A percentile compares a stretch with the other conserved stretches of the same genome.
Evolutionary conservation across 148 eudicot genomes (phyloP).

Genomic region (Persicaria tinctoria): DNA sequence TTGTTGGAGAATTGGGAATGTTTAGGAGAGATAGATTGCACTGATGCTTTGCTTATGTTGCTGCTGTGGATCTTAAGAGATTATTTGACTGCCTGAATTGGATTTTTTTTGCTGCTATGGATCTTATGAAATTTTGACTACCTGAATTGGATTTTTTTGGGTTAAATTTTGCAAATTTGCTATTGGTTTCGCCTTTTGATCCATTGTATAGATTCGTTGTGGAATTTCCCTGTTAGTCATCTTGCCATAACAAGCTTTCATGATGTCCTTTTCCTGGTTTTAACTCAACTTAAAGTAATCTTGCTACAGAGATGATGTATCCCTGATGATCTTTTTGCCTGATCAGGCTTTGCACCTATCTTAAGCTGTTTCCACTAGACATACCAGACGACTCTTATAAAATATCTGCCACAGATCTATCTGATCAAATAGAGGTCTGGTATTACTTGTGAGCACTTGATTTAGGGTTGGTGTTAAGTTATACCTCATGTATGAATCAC

Average conservation of each 20-base stretch:
- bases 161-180: not conserved
- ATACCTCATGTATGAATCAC: too few species aligned
- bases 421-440: not conserved
- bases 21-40: not conserved
- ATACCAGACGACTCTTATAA: not conserved
- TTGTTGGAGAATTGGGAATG: not conserved
- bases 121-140: not conserved
- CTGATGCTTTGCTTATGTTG: not conserved
- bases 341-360: not conserved
- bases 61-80: not conserved
- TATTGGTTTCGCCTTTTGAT: not conserved
- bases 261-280: not conserved
- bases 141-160: not conserved
- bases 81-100: not conserved
- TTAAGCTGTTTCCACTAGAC: not conserved
- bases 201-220: not conserved
- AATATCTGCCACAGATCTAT: not conserved
- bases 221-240: not conserved
- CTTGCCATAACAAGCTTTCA: not conserved
- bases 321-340: not conserved
- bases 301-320: not conserved
- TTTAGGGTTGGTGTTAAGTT: not conserved
- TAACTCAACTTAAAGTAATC: not conserved
- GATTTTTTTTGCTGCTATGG: not conserved
- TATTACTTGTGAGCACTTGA: not conserved